Percentiles rank a stretch among this genome's conserved stretches.
Evolutionary conservation across 2,329 filamentous ascomycete species (phyloP).

Genomic region (Elsinoe necatrix): DNA sequence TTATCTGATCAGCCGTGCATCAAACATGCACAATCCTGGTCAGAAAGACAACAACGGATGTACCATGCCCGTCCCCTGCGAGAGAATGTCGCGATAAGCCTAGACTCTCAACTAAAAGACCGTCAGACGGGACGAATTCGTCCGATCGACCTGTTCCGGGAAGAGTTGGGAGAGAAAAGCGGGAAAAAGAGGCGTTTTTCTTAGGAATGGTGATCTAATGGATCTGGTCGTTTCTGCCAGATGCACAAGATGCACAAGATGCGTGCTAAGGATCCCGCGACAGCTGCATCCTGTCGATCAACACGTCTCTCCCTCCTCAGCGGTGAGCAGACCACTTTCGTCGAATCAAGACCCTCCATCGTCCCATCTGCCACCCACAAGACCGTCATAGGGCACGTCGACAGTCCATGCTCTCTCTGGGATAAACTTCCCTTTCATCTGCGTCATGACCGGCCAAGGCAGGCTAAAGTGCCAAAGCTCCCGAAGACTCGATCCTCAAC

Average conservation of each 20-base stretch:
- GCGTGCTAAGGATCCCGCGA: not conserved
- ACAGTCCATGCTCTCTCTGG: no score
- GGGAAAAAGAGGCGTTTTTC: not conserved
- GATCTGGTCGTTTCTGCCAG: not conserved
- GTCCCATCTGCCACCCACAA: not conserved
- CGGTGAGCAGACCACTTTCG: not conserved
- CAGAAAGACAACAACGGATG: not conserved
- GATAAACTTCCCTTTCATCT: conserved; percentile 3
- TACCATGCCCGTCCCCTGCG: not conserved
- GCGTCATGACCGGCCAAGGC: conserved; percentile 13
- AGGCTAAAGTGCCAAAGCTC: conserved; percentile 13
- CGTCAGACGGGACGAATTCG: not conserved
- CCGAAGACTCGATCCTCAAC: conserved; percentile 10
- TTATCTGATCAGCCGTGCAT: conserved; percentile 12
- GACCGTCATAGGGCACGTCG: not conserved
- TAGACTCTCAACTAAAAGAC: not conserved
- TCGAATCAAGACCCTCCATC: conserved; percentile 8
- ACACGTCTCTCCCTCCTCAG: not conserved
- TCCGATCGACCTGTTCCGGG: not conserved
- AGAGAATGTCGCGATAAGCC: conserved; percentile 9
- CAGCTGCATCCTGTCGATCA: conserved; percentile 5
- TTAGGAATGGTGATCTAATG: conserved; percentile 10
- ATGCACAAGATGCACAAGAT: not conserved
- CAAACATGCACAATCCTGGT: conserved; percentile 6
- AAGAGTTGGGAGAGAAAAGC: not conserved